phyloP scores from a whole-genome alignment of 2,329 filamentous ascomycete genomes.

The Colletotrichum destructivum region DNA sequence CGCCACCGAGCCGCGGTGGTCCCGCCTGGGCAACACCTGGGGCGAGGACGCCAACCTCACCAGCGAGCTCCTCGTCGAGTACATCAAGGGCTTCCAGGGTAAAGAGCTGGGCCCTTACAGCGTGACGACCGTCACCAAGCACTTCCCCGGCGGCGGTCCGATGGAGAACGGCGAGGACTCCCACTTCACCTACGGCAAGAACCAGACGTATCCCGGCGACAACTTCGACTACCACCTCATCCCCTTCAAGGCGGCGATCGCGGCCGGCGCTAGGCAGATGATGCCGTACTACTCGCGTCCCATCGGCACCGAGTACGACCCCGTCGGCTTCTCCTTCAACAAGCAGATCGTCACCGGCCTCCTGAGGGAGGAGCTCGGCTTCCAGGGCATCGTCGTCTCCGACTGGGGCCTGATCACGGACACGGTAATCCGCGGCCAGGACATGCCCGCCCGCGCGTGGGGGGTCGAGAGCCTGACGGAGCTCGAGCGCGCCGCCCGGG shows the following conservation, averaged over 20 bases:
- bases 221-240: conserved; percentile 66
- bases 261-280: conserved; percentile 64
- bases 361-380: conserved; percentile 62
- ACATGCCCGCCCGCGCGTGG: conserved; percentile 65
- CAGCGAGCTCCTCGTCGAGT: conserved; percentile 56
- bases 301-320: conserved; percentile 61
- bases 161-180: conserved; percentile 66
- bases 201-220: conserved; percentile 64
- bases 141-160: conserved; percentile 67
- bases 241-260: conserved; percentile 66
- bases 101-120: conserved; percentile 59
- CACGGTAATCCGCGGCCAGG: conserved; percentile 56
- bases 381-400: conserved; percentile 65
- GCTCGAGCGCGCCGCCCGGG: conserved; percentile 57
- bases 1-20: conserved; percentile 67
- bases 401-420: conserved; percentile 70
- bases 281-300: conserved; percentile 68
- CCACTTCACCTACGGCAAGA: conserved; percentile 67
- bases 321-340: conserved; percentile 67
- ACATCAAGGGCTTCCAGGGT: conserved; percentile 65
- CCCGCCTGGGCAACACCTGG: conserved; percentile 60
- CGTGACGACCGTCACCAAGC: conserved; percentile 66
- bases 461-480: conserved; percentile 62
- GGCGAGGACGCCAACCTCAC: conserved; percentile 64
- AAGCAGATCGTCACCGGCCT: conserved; percentile 65